These are phyloP conservation scores for Yamadazyma blattariae DNA, from an alignment of 1,139 yeast species.

Conservation along the genomic window DNA sequence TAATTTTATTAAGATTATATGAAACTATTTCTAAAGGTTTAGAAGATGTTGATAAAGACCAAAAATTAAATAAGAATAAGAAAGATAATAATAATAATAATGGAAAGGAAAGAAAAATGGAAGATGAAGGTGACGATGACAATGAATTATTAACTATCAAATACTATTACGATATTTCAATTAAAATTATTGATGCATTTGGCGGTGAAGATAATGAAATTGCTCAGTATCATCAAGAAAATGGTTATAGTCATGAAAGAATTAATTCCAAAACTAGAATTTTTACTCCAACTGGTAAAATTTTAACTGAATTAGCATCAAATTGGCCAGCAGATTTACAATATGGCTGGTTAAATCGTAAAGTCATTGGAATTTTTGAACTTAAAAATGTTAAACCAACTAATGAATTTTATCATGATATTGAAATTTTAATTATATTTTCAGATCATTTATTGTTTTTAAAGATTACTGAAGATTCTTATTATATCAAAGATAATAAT, in stretches of 20 bases:
- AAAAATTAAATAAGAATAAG: no score
- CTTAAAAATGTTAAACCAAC: slow-evolving; percentile 27
- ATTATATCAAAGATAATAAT: slow-evolving; percentile 24
- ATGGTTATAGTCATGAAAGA: slow-evolving; percentile 12
- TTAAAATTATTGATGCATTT: slow-evolving; percentile 76
- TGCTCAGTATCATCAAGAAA: slow-evolving; percentile 37
- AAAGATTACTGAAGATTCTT: slow-evolving; percentile 42
- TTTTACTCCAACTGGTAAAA: slow-evolving; percentile 89
- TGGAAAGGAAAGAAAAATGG: no score
- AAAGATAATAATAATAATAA: no score
- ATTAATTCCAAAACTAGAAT: slow-evolving; percentile 47
- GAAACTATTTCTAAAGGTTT: slow-evolving; percentile 19
- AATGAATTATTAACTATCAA: slow-evolving; percentile 19
- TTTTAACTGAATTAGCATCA: slow-evolving; percentile 76
- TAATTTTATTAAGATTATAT: slow-evolving; percentile 59
- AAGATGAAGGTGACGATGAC: slow-evolving; percentile 2
- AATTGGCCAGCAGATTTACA: slow-evolving; percentile 88
- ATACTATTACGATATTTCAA: slow-evolving; percentile 50
- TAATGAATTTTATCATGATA: slow-evolving; percentile 24
- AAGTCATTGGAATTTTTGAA: slow-evolving; percentile 83
- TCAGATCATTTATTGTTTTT: slow-evolving; percentile 75
- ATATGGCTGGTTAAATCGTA: slow-evolving; percentile 82
- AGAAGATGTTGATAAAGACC: slow-evolving; percentile 10
- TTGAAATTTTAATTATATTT: slow-evolving; percentile 68
- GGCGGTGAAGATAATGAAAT: slow-evolving; percentile 47